Evolutionary conservation across 495 filamentous ascomycete genomes (phyloP), one percentile per base, ranked within the genome.

Genomic region (Astrocystis sublimbata): DNA sequence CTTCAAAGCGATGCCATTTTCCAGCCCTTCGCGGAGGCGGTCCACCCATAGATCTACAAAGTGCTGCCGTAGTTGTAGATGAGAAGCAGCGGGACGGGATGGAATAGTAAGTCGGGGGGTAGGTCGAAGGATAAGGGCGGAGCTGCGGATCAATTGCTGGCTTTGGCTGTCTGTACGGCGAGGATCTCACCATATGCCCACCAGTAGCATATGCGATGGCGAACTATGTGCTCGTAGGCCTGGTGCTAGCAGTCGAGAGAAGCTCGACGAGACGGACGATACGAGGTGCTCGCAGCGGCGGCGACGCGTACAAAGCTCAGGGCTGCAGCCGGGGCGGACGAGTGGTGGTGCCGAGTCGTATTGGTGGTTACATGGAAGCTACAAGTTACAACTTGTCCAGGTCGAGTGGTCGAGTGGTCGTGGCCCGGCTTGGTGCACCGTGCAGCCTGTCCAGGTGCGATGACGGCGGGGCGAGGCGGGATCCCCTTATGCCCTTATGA

Each of bases 1-100:
- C 65, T 61, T 72, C 70, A 72, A 58, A 72, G 70, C 70, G 58
- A 65, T 72, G 67, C 70, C 70, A 72, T 72, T 66, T 60, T 64
- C 69, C 60, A 33, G 56, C 45, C 35, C 26, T 53, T 61, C 54
- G 35, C 61, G 58, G 63, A 65, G 62, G 62, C 46, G 47, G 21
- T 36, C 63, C 67, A 65, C 67, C 70, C 70, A 65, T 70, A 50
- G 65, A 66, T 65, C 45, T 47, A 38, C 8, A 61, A 33, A 49
- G 60, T 17, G 43, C 12, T 42, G 35, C 15, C 33, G n/a, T n/a
- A 26, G 9, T n/a, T 52, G 26, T 19, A 30, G 42, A 50, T 6
- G 7, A 15, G 42, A 31, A 24, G 58, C 19, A 40, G 47, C 17
- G 28, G 3, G 38, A 31, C n/a, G n/a, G n/a, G n/a, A n/a, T n/a